Evolutionary conservation across 2,329 filamentous ascomycete genomes (phyloP), one percentile per base, ranked within the genome.

Genomic region (Alternaria conjuncta): DNA sequence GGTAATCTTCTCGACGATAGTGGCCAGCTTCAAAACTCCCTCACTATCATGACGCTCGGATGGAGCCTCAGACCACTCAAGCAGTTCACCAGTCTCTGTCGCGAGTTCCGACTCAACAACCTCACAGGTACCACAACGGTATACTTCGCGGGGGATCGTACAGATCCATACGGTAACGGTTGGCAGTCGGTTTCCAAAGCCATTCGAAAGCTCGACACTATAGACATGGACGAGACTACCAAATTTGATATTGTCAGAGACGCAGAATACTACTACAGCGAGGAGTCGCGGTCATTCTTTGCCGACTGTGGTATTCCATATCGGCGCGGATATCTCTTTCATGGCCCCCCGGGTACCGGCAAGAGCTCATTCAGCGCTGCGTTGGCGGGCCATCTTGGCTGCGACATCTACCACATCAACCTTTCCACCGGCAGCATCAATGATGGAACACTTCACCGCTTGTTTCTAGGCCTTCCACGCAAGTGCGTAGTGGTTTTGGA

Each of bases 401-500:
- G 81, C 36, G 76, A 81, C 44, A 74, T 83, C 32, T 82, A 81
- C 54, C 71, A 68, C 30, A 71, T 83, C 57, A 79, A 76, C 45
- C 71, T 83, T 10, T 71, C 77, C 13, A 66, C 64, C 3, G 69
- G 75, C 8, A 61, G 65, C 21, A 70, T 75, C 21, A 75, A 67
- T 20, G 74, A 82, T 47, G 57, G 64, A n/a, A 70, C 54, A 7
- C 69, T 82, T 0, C 74, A 77, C 18, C 61, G 57, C 1, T 63
- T 57, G 8, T 64, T 64, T 5, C 7, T 51, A 7, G 55, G 59
- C 12, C 72, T 83, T n/a, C 78, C 76, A 12, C 66, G 69, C 6
- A 75, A 75, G 51, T 83, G 75, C 60, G 65, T 83, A 21, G 74
- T 83, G 12, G 72, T 83, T 3, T 65, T 83, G n/a, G 79, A 83